Evolutionary conservation across 805 yeast species (phyloP), one percentile per base, ranked within the genome.

Genomic region (Cyberlindnera mrakii): DNA sequence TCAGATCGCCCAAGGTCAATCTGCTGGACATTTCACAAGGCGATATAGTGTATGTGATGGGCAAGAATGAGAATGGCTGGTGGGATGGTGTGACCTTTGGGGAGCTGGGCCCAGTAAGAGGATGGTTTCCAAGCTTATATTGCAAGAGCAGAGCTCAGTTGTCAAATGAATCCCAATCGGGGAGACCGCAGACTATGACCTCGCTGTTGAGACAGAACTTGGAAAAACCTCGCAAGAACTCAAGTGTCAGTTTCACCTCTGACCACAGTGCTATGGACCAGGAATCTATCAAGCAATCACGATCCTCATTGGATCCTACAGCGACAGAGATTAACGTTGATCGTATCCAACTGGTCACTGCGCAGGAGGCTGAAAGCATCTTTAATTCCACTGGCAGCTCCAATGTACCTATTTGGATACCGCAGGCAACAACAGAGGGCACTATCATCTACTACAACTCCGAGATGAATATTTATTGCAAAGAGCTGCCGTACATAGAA

Each of bases 91-190:
- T 82, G 15, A 50, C 67, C 31, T 39, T 53, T 45, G 43, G 53
- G 45, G 48, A 50, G 9, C 60, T 57, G 5, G 62, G 61, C 32
- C 59, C 65, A 6, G 54, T 58, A 33, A 71, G 95, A 56, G 96
- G 96, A 52, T 88, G 96, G 96, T 85, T 88, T 65, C 95, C 96
- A 15, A 74, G 74, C 39, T 75, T 74, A 45, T 81, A 74, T 60
- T 78, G 79, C 23, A 43, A 36, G 34, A 19, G 39, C 16, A 33
- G 49, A 30, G 37, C 37, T 23, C 46, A 39, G 44, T 16, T 45
- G 30, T 42, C 41, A 19, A 40, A 37, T 19, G 50, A 43, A 25
- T 42, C 17, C 6, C 19, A 15, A 11, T 15, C 14, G 7, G 19
- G 17, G 14, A 33, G 37, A 11, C 42, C 40, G 8, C 36, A 30